A percentile compares a stretch with the other conserved stretches of the same genome.
Conservation (phyloP, 257 asterid species). For the Nicotiana knightiana region DNA sequence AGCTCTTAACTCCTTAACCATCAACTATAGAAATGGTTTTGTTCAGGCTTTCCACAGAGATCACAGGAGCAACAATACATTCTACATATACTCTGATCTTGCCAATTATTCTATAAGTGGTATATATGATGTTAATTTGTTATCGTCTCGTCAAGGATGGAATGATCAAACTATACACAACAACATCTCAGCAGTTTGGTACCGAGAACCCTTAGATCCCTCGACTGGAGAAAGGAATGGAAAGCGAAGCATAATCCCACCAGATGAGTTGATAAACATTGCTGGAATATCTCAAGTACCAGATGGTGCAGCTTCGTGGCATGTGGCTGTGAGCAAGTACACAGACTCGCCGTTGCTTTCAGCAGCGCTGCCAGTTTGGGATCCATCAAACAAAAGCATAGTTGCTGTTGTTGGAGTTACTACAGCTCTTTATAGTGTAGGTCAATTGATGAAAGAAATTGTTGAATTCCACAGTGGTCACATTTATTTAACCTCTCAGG, state of each 20-base stretch:
- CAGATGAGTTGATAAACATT: slow-evolving; percentile 74
- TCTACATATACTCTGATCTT: slow-evolving; percentile 81
- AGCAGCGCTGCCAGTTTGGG: slow-evolving; percentile 94
- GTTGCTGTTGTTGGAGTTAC: slow-evolving; percentile 95
- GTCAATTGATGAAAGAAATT: slow-evolving; percentile 82
- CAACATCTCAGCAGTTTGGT: slow-evolving; percentile 78
- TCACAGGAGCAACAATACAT: slow-evolving; percentile 62
- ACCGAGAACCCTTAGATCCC: slow-evolving; percentile 71
- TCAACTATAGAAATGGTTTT: slow-evolving; percentile 79
- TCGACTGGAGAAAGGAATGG: slow-evolving; percentile 62
- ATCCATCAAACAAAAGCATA: slow-evolving; percentile 51
- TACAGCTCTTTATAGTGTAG: slow-evolving; percentile 84
- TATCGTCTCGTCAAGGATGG: slow-evolving; percentile 67
- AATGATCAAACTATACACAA: slow-evolving; percentile 66
- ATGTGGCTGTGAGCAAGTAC: slow-evolving; percentile 82
- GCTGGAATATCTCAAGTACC: slow-evolving; percentile 94
- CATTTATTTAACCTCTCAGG: slow-evolving; percentile 80
- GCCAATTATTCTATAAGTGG: slow-evolving; percentile 62
- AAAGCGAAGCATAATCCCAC: slow-evolving; percentile 50
- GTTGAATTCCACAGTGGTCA: slow-evolving; percentile 92
- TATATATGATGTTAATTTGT: slow-evolving; percentile 31
- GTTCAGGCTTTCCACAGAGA: slow-evolving; percentile 93
- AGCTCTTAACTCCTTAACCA: slow-evolving; percentile 73
- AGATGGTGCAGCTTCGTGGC: slow-evolving; percentile 91
- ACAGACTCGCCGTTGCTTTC: slow-evolving; percentile 79